A percentile compares a stretch with the other conserved stretches of the same genome.
phyloP scores from a whole-genome alignment of 208 protist species.

The Leishmania tarentolae region DNA sequence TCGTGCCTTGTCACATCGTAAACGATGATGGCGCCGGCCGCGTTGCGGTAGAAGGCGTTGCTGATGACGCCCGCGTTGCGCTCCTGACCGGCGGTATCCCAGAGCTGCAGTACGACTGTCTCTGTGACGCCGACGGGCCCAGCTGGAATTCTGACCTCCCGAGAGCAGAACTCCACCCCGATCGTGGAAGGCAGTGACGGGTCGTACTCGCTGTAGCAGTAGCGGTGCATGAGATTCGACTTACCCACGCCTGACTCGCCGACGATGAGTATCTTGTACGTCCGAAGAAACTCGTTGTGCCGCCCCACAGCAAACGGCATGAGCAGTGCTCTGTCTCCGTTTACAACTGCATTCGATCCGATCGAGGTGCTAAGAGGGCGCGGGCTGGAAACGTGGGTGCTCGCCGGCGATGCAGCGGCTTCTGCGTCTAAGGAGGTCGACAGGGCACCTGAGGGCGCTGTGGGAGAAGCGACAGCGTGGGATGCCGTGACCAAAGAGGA shows the following conservation, averaged over 20 bases:
- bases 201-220: conserved; percentile 93
- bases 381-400: conserved; percentile 22
- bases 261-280: conserved; percentile 97
- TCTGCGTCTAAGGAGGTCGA: background rate
- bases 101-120: conserved; percentile 76
- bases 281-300: conserved; percentile 57
- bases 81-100: conserved; percentile 73
- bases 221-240: conserved; percentile 95
- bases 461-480: background rate
- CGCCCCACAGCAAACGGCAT: conserved; percentile 12
- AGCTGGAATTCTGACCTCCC: conserved; percentile 87
- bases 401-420: background rate
- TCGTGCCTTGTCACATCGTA: conserved; percentile 52
- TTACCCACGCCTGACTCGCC: conserved; percentile 95
- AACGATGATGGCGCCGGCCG: conserved; percentile 44
- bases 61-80: conserved; percentile 40
- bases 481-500: conserved; percentile 1
- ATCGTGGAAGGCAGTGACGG: conserved; percentile 92
- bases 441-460: background rate
- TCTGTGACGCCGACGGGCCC: conserved; percentile 33
- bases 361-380: background rate
- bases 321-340: background rate
- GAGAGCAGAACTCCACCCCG: conserved; percentile 96
- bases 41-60: conserved; percentile 53
- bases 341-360: background rate